A percentile compares a stretch with the other conserved stretches of the same genome.
Evolutionary conservation across 2,329 filamentous ascomycete genomes (phyloP).

Genomic region (Raffaelea arxii): DNA sequence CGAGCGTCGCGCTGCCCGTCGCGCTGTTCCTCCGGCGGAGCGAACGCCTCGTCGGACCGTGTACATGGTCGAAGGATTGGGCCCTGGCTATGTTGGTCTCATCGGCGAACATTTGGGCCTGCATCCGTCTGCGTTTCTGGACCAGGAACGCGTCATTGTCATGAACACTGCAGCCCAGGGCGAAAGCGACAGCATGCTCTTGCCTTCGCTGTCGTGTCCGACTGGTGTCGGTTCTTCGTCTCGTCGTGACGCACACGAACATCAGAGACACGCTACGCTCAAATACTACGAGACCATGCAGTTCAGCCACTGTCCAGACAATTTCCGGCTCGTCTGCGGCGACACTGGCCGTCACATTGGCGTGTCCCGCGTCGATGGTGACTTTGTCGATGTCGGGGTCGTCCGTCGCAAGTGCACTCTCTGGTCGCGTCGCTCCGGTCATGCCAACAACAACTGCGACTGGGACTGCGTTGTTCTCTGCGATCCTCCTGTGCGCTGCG

Average conservation of each 20-base stretch:
- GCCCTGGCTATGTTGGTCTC: conserved; percentile 12
- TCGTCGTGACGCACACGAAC: too few species aligned
- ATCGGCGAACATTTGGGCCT: conserved; percentile 14
- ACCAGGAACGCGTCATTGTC: conserved; percentile 18
- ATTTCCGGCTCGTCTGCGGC: conserved; percentile 15
- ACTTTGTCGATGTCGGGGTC: conserved; percentile 14
- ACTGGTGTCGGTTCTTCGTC: too few species aligned
- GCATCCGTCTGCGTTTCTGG: conserved; percentile 16
- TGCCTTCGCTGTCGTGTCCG: conserved; percentile 5
- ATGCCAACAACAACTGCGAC: conserved; percentile 13
- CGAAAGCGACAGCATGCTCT: conserved; percentile 14
- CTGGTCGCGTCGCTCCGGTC: conserved; percentile 13
- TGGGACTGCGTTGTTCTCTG: conserved; percentile 15
- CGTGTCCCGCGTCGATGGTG: conserved; percentile 12
- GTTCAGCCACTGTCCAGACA: conserved; percentile 11
- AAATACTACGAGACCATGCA: conserved; percentile 16
- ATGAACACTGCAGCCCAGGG: conserved; percentile 12
- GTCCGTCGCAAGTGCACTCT: conserved; percentile 15
- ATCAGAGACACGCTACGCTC: conserved; percentile 11
- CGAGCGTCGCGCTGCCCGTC: background rate
- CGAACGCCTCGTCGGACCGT: conserved; percentile 9
- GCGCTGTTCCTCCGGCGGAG: too few species aligned
- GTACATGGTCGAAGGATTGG: conserved; percentile 16
- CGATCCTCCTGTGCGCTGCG: conserved; percentile 14
- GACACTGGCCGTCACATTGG: conserved; percentile 16